A percentile compares a stretch with the other conserved stretches of the same genome.
Conservation (phyloP, 2,329 filamentous ascomycete species). For the Acrodontium crateriforme region DNA sequence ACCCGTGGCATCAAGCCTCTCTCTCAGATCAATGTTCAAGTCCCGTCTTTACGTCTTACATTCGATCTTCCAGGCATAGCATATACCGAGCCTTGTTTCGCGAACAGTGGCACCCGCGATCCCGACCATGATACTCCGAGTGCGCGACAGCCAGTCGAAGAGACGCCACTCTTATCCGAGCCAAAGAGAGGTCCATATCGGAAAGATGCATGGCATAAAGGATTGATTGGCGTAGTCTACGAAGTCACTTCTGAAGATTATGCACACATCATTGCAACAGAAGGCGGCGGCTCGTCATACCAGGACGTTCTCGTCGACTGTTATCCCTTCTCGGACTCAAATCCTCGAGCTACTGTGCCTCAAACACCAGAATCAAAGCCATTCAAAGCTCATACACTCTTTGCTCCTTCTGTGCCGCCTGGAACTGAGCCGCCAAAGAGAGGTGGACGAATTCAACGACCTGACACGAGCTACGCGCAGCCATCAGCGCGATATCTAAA, state of each 20-base stretch:
- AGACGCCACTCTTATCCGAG: slow-evolving; percentile 17
- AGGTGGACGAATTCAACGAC: slow-evolving; percentile 39
- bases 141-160: slow-evolving; percentile 22
- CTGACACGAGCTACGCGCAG: slow-evolving; percentile 61
- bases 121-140: slow-evolving; percentile 16
- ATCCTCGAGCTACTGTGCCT: slow-evolving; percentile 44
- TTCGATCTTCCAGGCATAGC: slow-evolving; percentile 80
- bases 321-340: slow-evolving; percentile 47
- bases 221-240: slow-evolving; percentile 86
- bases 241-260: slow-evolving; percentile 79
- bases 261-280: slow-evolving; percentile 72
- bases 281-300: slow-evolving; percentile 79
- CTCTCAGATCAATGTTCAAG: slow-evolving; percentile 66
- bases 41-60: slow-evolving; percentile 61
- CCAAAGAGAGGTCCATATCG: slow-evolving; percentile 26
- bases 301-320: slow-evolving; percentile 71
- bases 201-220: slow-evolving; percentile 51
- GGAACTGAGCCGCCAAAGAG: slow-evolving; percentile 19
- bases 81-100: slow-evolving; percentile 84
- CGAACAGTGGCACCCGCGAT: slow-evolving; percentile 56
- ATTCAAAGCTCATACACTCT: slow-evolving; percentile 77
- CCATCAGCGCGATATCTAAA: slow-evolving; percentile 72
- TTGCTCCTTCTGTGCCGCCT: slow-evolving; percentile 41
- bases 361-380: slow-evolving; percentile 46
- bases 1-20: slow-evolving; percentile 66